Evolutionary conservation across 768 basidiomycete species (phyloP).

Genomic region (Pisolithus orientalis): DNA sequence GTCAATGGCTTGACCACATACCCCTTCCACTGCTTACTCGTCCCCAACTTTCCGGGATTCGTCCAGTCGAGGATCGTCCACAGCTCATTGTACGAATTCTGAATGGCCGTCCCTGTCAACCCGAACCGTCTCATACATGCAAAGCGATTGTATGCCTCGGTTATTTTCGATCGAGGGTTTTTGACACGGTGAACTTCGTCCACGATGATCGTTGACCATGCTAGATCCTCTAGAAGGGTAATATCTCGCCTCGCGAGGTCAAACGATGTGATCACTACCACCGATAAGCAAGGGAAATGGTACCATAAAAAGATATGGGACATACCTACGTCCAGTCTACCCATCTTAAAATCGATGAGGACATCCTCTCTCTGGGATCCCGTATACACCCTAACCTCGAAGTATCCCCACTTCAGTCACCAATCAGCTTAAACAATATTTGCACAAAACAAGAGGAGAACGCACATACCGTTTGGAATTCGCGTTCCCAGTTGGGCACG

Average conservation of each 20-base stretch:
- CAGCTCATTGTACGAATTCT: slow-evolving; percentile 86
- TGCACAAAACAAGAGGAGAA: not conserved
- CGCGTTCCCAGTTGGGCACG: slow-evolving; percentile 83
- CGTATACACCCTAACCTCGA: slow-evolving; percentile 74
- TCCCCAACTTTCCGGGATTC: slow-evolving; percentile 75
- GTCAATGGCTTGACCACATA: slow-evolving; percentile 65
- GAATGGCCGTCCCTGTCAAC: slow-evolving; percentile 77
- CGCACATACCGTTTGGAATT: slow-evolving; percentile 65
- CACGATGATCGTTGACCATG: slow-evolving; percentile 69
- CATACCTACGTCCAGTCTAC: slow-evolving; percentile 80
- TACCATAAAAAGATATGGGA: slow-evolving; percentile 1
- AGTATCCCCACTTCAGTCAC: slow-evolving; percentile 79
- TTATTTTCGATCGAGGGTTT: slow-evolving; percentile 62
- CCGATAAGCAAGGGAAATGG: not conserved
- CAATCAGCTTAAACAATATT: not conserved
- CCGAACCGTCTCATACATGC: slow-evolving; percentile 68
- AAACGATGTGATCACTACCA: slow-evolving; percentile 73
- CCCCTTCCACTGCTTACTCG: slow-evolving; percentile 66
- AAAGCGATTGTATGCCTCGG: slow-evolving; percentile 67
- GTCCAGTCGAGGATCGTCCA: slow-evolving; percentile 93
- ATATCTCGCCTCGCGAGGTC: slow-evolving; percentile 72
- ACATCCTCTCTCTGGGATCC: slow-evolving; percentile 51
- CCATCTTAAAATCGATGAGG: slow-evolving; percentile 68
- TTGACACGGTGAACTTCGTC: slow-evolving; percentile 93
- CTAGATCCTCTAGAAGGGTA: slow-evolving; percentile 56